Base-by-base conservation (phyloP, 805 yeast species). In the Suhomyces sp. region DNA sequence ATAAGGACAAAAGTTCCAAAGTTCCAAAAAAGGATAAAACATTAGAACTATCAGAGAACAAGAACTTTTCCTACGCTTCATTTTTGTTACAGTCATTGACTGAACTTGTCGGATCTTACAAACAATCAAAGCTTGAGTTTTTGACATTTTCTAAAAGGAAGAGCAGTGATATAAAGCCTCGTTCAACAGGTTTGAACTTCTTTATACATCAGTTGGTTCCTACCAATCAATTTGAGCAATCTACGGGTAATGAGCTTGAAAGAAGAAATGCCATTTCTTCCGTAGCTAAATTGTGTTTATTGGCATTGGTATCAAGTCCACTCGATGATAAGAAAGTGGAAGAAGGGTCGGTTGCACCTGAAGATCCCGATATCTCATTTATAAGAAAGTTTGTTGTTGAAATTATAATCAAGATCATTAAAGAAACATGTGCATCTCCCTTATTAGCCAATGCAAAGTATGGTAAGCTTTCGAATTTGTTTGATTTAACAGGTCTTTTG, bases 51-150 rank as follows among this genome's bases (percentile, higher is more conserved):
- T 42, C 35, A 12, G 28, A 36, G 17, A 44, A 44, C 22, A 17
- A 23, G 6, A 69, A 74, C 19, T 85, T 81, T 56, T 71, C 80
- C 0, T 81, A 84, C 48, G 77, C 79, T 39, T 72, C 81, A 28
- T 88, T 81, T 54, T 58, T 90, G 30, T 60, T 90, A 25, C 85
- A 80, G 45, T 60, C 77, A 0, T 57, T 88, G 25, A 72, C 80
- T 0, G 97, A 90, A 46, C 60, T 88, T 6, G 57, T 90, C 6
- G 76, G 81, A 2, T 84, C 96, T 2, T 90, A 88, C 54, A 83
- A 81, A 42, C 81, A 80, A 42, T 77, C 88, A 33, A 90, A 90
- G 54, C 70, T 84, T 32, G 96, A 88, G 48, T 83, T 90, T 49
- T 62, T 88, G 38, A 80, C 91, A 0, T 90, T 77, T 47, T 79